These are phyloP conservation scores for Auricularia cornea DNA, from an alignment of 768 basidiomycete species.

Conservation along the genomic window DNA sequence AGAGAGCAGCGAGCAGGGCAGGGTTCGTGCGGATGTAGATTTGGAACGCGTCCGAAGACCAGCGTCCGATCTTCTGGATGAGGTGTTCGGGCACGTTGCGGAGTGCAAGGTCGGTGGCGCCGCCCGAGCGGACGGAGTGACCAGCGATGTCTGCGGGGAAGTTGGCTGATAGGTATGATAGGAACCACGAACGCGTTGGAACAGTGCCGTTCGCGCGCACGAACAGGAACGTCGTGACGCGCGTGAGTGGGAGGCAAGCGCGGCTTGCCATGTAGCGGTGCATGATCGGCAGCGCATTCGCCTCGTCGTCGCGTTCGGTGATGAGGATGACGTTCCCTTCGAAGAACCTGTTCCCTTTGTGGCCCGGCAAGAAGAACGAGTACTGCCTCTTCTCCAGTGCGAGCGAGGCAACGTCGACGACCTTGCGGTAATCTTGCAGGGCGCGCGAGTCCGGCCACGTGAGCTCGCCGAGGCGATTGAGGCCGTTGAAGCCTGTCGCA, in stretches of 20 bases:
- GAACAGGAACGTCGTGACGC: constrained; percentile 3
- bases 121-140: constrained; percentile 15
- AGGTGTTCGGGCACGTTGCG: constrained; percentile 7
- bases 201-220: constrained; percentile 4
- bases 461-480: constrained; percentile 24
- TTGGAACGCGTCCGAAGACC: constrained; percentile 14
- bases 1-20: constrained; percentile 8
- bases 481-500: constrained; percentile 15
- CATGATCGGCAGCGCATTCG: neutral
- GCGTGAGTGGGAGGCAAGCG: neutral
- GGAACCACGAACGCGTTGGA: constrained; percentile 7
- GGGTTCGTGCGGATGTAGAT: constrained; percentile 14
- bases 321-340: constrained; percentile 14
- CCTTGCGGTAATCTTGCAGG: constrained; percentile 8
- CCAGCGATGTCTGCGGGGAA: constrained; percentile 33
- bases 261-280: constrained; percentile 1
- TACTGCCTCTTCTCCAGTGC: neutral
- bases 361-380: constrained; percentile 10
- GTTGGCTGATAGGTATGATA: neutral
- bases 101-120: constrained; percentile 13
- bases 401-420: constrained; percentile 6
- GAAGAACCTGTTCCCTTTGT: constrained; percentile 16
- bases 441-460: constrained; percentile 11
- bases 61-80: constrained; percentile 13
- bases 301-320: neutral